Evolutionary conservation across 2,329 filamentous ascomycete genomes (phyloP).

Genomic region (Paraphaeosphaeria sporulosa): DNA sequence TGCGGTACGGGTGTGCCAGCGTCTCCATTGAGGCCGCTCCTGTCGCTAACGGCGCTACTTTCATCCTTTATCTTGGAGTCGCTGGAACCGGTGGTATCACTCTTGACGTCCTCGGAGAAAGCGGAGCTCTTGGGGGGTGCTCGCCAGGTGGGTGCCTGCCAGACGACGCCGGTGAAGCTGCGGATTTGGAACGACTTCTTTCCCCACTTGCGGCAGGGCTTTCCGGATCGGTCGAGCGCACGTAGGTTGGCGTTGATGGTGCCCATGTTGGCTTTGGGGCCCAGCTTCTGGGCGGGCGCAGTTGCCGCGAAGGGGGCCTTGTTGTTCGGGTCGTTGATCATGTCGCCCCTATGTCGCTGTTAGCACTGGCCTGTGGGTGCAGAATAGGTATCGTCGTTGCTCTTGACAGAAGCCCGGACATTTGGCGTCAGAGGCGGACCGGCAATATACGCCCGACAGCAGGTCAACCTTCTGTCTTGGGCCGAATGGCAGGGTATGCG

Average conservation of each 20-base stretch:
- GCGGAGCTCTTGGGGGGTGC: constrained; percentile 68
- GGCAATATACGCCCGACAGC: neutral
- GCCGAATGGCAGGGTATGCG: neutral
- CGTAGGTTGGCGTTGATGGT: constrained; percentile 97
- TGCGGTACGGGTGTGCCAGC: constrained; percentile 51
- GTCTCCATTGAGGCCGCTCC: constrained; percentile 63
- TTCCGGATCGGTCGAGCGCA: constrained; percentile 88
- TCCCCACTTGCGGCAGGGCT: constrained; percentile 91
- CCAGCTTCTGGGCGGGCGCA: constrained; percentile 77
- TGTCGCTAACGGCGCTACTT: constrained; percentile 67
- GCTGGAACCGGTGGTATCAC: constrained; percentile 62
- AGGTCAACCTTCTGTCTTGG: neutral
- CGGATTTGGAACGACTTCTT: constrained; percentile 84
- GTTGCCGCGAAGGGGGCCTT: constrained; percentile 52
- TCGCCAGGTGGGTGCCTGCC: constrained; percentile 84
- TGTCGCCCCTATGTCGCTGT: constrained; percentile 55
- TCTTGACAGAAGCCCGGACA: neutral
- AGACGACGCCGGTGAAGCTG: constrained; percentile 87
- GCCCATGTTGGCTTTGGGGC: constrained; percentile 94
- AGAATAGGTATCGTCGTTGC: neutral
- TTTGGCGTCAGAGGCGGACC: neutral
- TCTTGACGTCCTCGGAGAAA: constrained; percentile 67
- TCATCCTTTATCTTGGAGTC: constrained; percentile 65
- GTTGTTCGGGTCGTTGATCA: constrained; percentile 52
- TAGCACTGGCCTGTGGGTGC: constrained; percentile 30